Conservation (phyloP, 208 protist species). For the Strigomonas galati region DNA sequence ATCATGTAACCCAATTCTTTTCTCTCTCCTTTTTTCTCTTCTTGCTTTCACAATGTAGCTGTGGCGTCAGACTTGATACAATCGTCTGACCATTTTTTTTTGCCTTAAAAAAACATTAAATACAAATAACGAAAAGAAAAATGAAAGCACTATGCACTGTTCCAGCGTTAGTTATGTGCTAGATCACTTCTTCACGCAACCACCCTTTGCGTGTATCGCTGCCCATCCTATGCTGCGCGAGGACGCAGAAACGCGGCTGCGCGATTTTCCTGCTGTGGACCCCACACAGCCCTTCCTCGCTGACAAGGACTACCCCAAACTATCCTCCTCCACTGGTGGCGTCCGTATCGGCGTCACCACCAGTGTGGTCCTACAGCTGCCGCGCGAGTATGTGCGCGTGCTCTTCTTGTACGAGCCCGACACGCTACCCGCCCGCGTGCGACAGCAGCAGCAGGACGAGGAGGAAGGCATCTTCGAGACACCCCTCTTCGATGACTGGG, state of each 20-base stretch:
- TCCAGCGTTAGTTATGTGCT: neutral
- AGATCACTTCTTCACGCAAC: neutral
- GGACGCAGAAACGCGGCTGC: neutral
- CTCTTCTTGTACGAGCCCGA: neutral
- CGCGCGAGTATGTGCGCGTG: neutral
- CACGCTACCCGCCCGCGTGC: neutral
- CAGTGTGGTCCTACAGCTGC: no score
- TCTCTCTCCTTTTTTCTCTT: neutral
- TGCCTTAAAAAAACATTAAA: neutral
- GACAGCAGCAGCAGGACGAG: neutral
- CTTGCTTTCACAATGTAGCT: neutral
- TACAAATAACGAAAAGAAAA: neutral
- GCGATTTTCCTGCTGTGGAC: neutral
- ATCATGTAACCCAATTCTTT: neutral
- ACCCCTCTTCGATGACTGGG: conserved; percentile 12
- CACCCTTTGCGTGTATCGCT: conserved; percentile 1
- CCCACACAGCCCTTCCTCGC: no score
- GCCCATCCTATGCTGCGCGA: conserved; percentile 7
- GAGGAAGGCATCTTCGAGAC: neutral
- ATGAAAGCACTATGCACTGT: neutral
- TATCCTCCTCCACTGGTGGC: no score
- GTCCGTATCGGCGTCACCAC: no score
- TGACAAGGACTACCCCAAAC: no score
- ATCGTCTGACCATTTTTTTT: conserved; percentile 13
- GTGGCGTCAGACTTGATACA: neutral